Percentiles rank a stretch among this genome's conserved stretches.
Conservation (phyloP, 2,329 filamentous ascomycete species). For the Gremmenia infestans region DNA sequence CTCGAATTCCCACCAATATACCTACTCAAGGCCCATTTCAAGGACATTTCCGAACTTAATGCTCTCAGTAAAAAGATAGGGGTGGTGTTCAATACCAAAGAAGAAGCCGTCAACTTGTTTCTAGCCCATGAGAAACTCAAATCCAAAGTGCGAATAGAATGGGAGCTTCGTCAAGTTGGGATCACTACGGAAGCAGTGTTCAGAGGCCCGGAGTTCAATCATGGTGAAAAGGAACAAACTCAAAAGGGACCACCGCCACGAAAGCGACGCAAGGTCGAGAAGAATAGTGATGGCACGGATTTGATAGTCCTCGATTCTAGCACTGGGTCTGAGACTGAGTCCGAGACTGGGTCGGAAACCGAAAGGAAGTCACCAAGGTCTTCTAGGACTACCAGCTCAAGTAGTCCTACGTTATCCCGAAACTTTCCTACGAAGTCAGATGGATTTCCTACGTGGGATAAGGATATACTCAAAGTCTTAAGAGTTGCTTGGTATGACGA, state of each 20-base stretch:
- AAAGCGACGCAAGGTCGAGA: constrained; percentile 26
- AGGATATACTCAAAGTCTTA: constrained; percentile 45
- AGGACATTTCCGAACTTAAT: constrained; percentile 44
- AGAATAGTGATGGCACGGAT: constrained; percentile 14
- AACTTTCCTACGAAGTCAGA: not conserved
- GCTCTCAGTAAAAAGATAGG: constrained; percentile 59
- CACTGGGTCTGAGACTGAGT: constrained; percentile 35
- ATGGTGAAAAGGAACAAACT: not conserved
- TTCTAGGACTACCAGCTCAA: not conserved
- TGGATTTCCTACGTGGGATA: not conserved
- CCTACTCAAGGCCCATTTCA: constrained; percentile 45
- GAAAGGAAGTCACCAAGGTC: constrained; percentile 4
- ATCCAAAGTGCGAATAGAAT: constrained; percentile 63
- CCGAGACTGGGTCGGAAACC: constrained; percentile 29
- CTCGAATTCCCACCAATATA: constrained; percentile 47
- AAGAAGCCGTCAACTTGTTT: constrained; percentile 46
- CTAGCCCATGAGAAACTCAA: constrained; percentile 71
- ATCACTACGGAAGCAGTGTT: constrained; percentile 37
- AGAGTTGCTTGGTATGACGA: constrained; percentile 55
- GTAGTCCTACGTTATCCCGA: not conserved
- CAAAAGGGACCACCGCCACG: constrained; percentile 28
- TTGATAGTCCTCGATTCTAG: constrained; percentile 26
- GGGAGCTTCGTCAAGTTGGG: constrained; percentile 69
- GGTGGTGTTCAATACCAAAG: constrained; percentile 65
- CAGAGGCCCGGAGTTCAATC: not conserved